Evolutionary conservation across 768 basidiomycete genomes (phyloP), one percentile per base, ranked within the genome.

Genomic region (Amylocystis lapponica): DNA sequence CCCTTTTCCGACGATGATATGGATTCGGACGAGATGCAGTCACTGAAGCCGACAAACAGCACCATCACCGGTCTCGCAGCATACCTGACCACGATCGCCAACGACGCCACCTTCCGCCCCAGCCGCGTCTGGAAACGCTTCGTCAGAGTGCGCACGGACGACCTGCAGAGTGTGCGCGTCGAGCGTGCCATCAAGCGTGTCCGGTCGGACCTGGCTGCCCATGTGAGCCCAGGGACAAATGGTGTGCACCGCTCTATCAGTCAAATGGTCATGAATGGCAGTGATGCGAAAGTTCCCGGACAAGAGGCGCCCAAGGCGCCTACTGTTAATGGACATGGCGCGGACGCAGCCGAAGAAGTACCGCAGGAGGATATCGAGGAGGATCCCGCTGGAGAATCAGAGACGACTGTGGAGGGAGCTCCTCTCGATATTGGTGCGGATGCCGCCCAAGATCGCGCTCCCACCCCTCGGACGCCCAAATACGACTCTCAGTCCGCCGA

Each of bases 171-270:
- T 53, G 82, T 83, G 5, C 79, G 90, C 33, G 81, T 86, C 30
- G 89, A 93, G 67, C 74, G 88, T 50, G 85, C 90, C 4, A 86
- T 93, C 65, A 90, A 91, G 67, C 80, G 87, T 22, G 86, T 89
- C 16, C 71, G 88, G 42, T 89, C 86, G 34, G 91, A 94, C 66
- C 68, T 90, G 17, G 87, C 85, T 9, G 81, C 81, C 10, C 88
- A 92, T 56, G 63, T 72, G 41, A 66, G 76, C 33, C 63, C 68
- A 14, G 41, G 48, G 11, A 42, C 50, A 21, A 36, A 37, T 16
- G 59, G 68, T 51, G 56, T 57, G 22, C 48, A 43, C 37, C 39
- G 67, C 27, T 53, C 65, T 2, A 44, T 58, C 52, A 64, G 63
- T 48, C 63, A 66, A 48, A 55, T 65, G 1, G 57, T 58, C 10